Percentiles rank a stretch among this genome's conserved stretches.
Evolutionary conservation across 1,139 yeast species (phyloP).

Genomic region (Spencermartinsiella ligniputridi): DNA sequence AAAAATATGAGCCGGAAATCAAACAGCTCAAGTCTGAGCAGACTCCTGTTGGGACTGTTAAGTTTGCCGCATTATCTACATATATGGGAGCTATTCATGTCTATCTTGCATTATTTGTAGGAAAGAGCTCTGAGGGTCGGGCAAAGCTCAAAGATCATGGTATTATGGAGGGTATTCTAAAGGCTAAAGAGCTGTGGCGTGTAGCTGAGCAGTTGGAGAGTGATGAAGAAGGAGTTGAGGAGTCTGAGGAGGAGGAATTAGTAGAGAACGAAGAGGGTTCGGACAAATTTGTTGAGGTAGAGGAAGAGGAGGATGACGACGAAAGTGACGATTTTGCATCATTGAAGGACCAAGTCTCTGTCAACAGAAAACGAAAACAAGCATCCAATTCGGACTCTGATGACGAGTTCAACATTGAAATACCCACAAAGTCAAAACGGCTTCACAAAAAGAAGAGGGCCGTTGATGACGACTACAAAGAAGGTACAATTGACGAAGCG

Average conservation of each 20-base stretch:
- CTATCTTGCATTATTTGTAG: constrained; percentile 68
- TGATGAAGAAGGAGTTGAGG: constrained; percentile 12
- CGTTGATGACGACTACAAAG: constrained; percentile 54
- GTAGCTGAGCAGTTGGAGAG: constrained; percentile 23
- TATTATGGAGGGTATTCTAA: constrained; percentile 79
- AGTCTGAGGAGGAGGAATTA: constrained; percentile 6
- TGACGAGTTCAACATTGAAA: constrained; percentile 47
- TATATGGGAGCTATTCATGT: constrained; percentile 71
- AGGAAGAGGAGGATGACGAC: constrained; percentile 21
- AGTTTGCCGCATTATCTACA: constrained; percentile 66
- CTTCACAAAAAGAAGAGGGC: constrained; percentile 36
- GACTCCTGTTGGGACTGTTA: constrained; percentile 39
- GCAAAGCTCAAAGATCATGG: constrained; percentile 78
- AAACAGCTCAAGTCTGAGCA: constrained; percentile 30
- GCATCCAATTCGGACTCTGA: constrained; percentile 11
- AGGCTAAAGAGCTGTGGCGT: constrained; percentile 86
- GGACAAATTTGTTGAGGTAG: constrained; percentile 5
- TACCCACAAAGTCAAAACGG: constrained; percentile 43
- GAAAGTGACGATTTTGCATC: constrained; percentile 8
- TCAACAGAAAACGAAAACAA: constrained; percentile 6
- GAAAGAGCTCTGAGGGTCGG: constrained; percentile 50
- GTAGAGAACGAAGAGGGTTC: constrained; percentile 13
- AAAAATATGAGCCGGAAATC: constrained; percentile 44
- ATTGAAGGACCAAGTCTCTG: constrained; percentile 10
- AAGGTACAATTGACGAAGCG: constrained; percentile 58